Conservation (phyloP, 306 rosid species). For the Hippophae tibetana region DNA sequence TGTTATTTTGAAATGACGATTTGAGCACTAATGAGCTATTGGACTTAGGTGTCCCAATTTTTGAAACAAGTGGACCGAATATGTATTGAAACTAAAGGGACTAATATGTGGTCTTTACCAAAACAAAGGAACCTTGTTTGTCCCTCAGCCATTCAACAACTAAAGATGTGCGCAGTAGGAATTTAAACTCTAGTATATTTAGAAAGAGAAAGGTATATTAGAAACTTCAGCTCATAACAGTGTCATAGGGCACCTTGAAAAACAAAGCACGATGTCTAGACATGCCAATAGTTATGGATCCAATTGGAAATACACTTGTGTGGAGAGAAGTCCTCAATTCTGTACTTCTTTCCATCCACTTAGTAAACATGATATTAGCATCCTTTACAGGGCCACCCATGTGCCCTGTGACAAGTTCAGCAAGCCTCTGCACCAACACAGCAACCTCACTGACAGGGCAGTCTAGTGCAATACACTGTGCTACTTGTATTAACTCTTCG, state of each 20-base stretch:
- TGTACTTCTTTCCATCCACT: constrained; percentile 84
- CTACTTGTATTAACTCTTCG: constrained; percentile 82
- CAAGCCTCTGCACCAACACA: constrained; percentile 77
- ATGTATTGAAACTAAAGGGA: too few relatives aligned
- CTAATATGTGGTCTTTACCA: too few relatives aligned
- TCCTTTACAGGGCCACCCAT: constrained; percentile 99
- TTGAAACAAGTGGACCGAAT: too few relatives aligned
- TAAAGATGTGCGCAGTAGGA: too few relatives aligned
- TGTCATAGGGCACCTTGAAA: constrained; percentile 63
- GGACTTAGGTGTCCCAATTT: too few relatives aligned
- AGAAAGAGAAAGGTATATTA: too few relatives aligned
- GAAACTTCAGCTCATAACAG: constrained; percentile 13
- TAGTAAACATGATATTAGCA: constrained; percentile 62
- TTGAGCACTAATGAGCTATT: too few relatives aligned
- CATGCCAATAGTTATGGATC: constrained; percentile 85
- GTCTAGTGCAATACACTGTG: constrained; percentile 82
- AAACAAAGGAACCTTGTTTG: neutral
- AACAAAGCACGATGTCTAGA: constrained; percentile 96
- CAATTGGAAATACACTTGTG: constrained; percentile 81
- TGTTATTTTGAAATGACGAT: too few relatives aligned
- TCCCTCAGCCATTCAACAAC: neutral
- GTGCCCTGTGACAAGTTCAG: constrained; percentile 73
- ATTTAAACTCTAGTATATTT: too few relatives aligned
- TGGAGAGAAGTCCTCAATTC: constrained; percentile 71
- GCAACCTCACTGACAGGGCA: constrained; percentile 61